Conservation (phyloP, 805 yeast species). For the Isabelozyma gotoi region DNA sequence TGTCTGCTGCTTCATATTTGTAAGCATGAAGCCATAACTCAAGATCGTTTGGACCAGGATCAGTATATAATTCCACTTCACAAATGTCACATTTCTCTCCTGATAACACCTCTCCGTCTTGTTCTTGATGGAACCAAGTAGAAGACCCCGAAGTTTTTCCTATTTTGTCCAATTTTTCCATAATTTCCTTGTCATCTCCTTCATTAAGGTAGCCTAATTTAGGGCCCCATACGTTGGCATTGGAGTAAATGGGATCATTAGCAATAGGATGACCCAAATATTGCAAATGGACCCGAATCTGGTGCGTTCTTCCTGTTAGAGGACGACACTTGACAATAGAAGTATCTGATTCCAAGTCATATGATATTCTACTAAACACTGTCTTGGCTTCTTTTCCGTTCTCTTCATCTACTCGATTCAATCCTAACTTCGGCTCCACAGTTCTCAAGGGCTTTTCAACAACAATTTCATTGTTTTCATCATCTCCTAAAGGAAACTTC, state of each 20-base stretch:
- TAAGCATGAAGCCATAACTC: constrained; percentile 91
- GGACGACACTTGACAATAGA: constrained; percentile 85
- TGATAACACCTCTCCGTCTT: constrained; percentile 65
- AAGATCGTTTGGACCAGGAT: constrained; percentile 86
- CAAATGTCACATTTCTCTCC: constrained; percentile 66
- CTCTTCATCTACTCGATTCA: constrained; percentile 51
- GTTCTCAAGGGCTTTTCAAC: constrained; percentile 73
- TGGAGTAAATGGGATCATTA: constrained; percentile 76
- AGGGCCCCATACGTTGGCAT: constrained; percentile 77
- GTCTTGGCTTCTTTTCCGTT: constrained; percentile 77
- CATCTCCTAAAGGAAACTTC: constrained; percentile 57
- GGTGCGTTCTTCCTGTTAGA: constrained; percentile 91
- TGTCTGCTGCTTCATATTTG: constrained; percentile 60
- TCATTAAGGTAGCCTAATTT: constrained; percentile 61
- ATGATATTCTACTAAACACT: constrained; percentile 62
- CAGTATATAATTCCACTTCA: constrained; percentile 69
- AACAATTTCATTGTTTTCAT: constrained; percentile 35
- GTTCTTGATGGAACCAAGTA: constrained; percentile 62
- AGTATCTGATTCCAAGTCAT: constrained; percentile 53
- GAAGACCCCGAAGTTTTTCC: constrained; percentile 72
- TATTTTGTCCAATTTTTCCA: constrained; percentile 51
- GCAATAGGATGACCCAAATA: constrained; percentile 53
- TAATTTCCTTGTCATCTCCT: constrained; percentile 49
- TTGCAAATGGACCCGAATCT: constrained; percentile 90
- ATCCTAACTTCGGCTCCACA: constrained; percentile 68